Conservation (phyloP, 1,284 basidiomycete genomes). For the Phenoliferia sp. region DNA sequence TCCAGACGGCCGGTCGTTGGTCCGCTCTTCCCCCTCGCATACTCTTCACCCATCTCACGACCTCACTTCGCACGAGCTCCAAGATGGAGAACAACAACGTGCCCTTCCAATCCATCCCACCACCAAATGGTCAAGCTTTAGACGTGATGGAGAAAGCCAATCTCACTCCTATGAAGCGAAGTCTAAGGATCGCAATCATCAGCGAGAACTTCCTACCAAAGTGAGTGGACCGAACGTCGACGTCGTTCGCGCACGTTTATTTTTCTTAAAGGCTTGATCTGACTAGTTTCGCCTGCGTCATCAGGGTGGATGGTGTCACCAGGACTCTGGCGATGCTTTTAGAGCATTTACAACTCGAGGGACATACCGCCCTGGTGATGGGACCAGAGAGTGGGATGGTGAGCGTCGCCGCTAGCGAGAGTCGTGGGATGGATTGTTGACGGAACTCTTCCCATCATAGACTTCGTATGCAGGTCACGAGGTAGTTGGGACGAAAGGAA, state of each 20-base stretch:
- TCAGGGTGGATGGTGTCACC: slow-evolving; percentile 52
- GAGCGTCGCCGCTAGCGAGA: background rate
- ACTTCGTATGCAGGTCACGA: slow-evolving; percentile 52
- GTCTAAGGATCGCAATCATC: slow-evolving; percentile 42
- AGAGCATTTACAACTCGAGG: slow-evolving; percentile 52
- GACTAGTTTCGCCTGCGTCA: background rate
- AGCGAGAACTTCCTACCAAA: slow-evolving; percentile 55
- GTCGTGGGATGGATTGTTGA: background rate
- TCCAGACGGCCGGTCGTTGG: no score
- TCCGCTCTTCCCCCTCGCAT: background rate
- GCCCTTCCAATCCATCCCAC: background rate
- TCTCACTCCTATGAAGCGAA: slow-evolving; percentile 1
- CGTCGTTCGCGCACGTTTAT: background rate
- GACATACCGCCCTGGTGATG: slow-evolving; percentile 53
- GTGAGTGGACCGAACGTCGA: background rate
- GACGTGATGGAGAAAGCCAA: slow-evolving; percentile 21
- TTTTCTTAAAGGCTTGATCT: no score
- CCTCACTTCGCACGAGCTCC: no score
- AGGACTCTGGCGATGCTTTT: slow-evolving; percentile 53
- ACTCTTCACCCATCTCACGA: background rate
- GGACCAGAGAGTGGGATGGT: slow-evolving; percentile 52
- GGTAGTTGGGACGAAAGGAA: slow-evolving; percentile 53
- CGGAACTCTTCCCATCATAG: slow-evolving; percentile 27
- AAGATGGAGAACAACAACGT: background rate
- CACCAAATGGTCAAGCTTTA: slow-evolving; percentile 13